These are phyloP conservation scores for Nitzschia sp. DNA, from an alignment of 108 stramenopile genomes.

Conservation along the genomic window DNA sequence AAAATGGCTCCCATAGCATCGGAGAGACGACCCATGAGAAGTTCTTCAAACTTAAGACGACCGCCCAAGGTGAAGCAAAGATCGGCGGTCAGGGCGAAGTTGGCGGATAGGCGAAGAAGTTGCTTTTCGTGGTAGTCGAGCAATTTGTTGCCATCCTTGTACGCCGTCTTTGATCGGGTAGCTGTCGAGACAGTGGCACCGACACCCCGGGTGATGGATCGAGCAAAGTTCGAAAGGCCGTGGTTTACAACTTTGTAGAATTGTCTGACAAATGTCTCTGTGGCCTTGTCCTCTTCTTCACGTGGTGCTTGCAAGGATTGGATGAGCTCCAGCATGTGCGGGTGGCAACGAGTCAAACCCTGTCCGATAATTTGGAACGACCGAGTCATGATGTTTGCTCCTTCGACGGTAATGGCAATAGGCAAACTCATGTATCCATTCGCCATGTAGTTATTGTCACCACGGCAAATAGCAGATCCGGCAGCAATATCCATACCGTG, in stretches of 20 bases:
- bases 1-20: conserved; percentile 97
- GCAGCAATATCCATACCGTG: conserved; percentile 97
- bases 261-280: conserved; percentile 86
- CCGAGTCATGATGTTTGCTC: conserved; percentile 98
- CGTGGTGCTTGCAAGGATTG: conserved; percentile 86
- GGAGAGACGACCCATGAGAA: conserved; percentile 92
- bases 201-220: conserved; percentile 73
- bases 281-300: conserved; percentile 80
- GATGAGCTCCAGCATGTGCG: conserved; percentile 95
- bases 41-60: conserved; percentile 96
- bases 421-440: conserved; percentile 96
- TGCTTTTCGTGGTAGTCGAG: conserved; percentile 87
- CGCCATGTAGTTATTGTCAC: conserved; percentile 92
- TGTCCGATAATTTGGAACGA: conserved; percentile 98
- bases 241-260: conserved; percentile 92
- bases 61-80: conserved; percentile 95
- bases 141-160: conserved; percentile 89
- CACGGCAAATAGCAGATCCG: conserved; percentile 96
- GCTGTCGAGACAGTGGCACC: conserved; percentile 69
- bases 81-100: conserved; percentile 96
- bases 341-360: conserved; percentile 96
- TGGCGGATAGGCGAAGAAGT: conserved; percentile 92
- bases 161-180: conserved; percentile 81
- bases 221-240: conserved; percentile 82
- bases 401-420: conserved; percentile 98